phyloP scores from a whole-genome alignment of 139 green algal genomes.

The Tetradesmus lagerheimii region DNA sequence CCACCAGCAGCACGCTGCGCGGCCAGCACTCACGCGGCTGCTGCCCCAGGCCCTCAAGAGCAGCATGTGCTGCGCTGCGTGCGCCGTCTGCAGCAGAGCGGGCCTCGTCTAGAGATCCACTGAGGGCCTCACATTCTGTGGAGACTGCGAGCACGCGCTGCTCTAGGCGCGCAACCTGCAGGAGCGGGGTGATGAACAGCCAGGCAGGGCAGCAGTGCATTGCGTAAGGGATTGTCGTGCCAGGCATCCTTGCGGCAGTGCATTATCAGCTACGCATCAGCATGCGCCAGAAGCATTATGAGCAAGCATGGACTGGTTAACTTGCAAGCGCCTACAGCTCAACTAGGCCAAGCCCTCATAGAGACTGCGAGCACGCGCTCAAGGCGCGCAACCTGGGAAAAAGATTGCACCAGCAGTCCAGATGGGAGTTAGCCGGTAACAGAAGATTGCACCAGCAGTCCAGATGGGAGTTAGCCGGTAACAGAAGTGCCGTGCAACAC shows the following conservation, averaged over 20 bases:
- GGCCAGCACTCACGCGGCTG: conserved; percentile 52
- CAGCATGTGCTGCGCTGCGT: neutral
- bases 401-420: too few species aligned
- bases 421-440: too few species aligned
- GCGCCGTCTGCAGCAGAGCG: conserved; percentile 26
- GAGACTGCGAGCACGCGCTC: too few species aligned
- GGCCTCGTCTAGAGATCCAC: conserved; percentile 7
- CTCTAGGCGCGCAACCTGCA: conserved; percentile 42
- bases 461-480: too few species aligned
- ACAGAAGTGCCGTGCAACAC: too few species aligned
- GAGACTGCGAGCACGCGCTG: conserved; percentile 25
- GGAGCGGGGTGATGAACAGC: neutral
- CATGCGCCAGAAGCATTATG: too few species aligned
- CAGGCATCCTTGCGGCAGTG: neutral
- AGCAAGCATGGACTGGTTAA: too few species aligned
- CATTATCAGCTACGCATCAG: neutral
- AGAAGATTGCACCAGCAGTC: too few species aligned
- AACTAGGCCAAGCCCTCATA: too few species aligned
- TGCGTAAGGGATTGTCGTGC: too few species aligned
- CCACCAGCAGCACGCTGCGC: conserved; percentile 36
- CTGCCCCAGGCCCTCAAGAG: conserved; percentile 41
- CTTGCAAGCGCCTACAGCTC: too few species aligned
- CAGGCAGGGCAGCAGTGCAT: neutral
- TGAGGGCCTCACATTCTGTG: conserved; percentile 16
- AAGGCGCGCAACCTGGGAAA: too few species aligned